Evolutionary conservation across 2,329 filamentous ascomycete species (phyloP), one percentile per base, ranked within the genome.

Genomic region (Spiromastix sp.): DNA sequence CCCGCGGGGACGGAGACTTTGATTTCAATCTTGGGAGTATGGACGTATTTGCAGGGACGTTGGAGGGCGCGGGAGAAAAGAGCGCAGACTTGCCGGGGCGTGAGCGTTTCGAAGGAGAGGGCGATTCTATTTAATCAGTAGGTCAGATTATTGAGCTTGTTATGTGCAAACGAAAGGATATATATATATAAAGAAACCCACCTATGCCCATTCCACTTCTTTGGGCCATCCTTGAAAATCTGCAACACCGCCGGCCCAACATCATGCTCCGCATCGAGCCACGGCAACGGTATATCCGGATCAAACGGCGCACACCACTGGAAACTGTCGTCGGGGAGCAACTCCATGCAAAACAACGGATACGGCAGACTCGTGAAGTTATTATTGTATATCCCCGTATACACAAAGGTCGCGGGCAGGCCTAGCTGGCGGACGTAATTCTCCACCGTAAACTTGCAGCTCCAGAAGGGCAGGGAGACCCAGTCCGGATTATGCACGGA

Each of bases 311-410:
- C 89, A 53, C 85, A 79, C 91, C 91, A 96, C 39, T 80, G 67
- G 56, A 95, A 95, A 36, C 82, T 86, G 12, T 85, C 86, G 49
- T 95, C 85, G 2, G 69, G 59, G 59, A 85, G 79, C 30, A 93
- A 66, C 44, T 93, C 85, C 82, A 95, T 93, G 63, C 87, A 91
- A 65, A 96, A 96, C 3, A 96, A 71, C 1, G 91, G 91, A 54
- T 94, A 96, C 1, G 77, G 78, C 20, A 95, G 70, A 30, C 84
- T 91, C 19, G 89, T 96, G 62, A 96, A 98, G 58, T 98, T 96
- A 63, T 96, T 96, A 70, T 96, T 94, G 69, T 96, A 98, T 50
- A 95, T 95, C 40, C 89, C 91, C 7, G 87, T 85, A 60, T 95
- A 95, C 45, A 95, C 80, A 58, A 94, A 96, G 0, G 89, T 96